Evolutionary conservation across 2,329 filamentous ascomycete species (phyloP).

Genomic region (Metarhizium robertsii): DNA sequence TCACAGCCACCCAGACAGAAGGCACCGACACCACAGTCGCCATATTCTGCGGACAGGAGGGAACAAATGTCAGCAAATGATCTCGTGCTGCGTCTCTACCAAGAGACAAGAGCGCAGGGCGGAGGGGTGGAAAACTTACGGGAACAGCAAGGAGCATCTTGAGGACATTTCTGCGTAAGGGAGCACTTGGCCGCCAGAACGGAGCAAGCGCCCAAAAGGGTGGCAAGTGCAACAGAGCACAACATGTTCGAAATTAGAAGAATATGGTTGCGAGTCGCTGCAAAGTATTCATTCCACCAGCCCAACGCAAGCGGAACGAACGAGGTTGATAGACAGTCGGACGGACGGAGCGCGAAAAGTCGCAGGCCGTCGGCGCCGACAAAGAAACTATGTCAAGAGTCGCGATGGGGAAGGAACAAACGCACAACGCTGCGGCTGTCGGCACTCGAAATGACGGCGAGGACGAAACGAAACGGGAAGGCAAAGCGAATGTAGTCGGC

Average conservation of each 20-base stretch:
- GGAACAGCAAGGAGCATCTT: conserved; percentile 67
- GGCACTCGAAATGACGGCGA: background rate
- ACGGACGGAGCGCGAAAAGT: background rate
- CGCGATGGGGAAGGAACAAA: background rate
- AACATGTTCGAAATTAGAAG: conserved; percentile 18
- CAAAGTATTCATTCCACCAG: background rate
- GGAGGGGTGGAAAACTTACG: conserved; percentile 43
- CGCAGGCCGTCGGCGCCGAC: background rate
- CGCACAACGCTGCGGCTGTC: background rate
- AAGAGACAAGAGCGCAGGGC: background rate
- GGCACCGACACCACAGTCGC: conserved; percentile 84
- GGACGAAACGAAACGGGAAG: background rate
- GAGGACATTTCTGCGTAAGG: conserved; percentile 54
- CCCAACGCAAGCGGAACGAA: background rate
- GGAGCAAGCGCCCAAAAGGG: conserved; percentile 22
- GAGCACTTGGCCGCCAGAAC: conserved; percentile 32
- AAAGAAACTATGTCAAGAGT: background rate
- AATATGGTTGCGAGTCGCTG: background rate
- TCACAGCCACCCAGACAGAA: conserved; percentile 96
- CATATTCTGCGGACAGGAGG: conserved; percentile 57
- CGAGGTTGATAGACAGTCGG: background rate
- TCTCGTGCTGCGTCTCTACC: background rate
- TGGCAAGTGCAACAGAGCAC: conserved; percentile 19
- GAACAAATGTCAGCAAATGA: conserved; percentile 8
- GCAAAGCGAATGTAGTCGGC: conserved; percentile 3